phyloP scores from a whole-genome alignment of 2,329 filamentous ascomycete species.

The Trichoderma afroharzianum region DNA sequence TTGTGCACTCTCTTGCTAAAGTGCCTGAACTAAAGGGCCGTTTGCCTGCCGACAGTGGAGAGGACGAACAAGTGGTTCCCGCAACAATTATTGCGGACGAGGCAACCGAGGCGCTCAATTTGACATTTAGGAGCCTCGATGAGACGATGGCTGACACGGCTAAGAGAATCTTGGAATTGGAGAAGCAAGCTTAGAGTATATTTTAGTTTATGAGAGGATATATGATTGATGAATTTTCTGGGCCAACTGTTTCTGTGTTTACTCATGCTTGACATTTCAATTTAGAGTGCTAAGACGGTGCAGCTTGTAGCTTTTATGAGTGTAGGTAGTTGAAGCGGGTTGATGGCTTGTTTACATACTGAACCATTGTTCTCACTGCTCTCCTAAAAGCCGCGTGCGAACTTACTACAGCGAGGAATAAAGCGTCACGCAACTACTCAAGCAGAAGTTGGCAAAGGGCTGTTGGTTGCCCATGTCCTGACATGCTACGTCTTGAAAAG shows the following conservation, averaged over 20 bases:
- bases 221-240: neutral
- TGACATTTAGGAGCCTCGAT: neutral
- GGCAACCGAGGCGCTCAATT: neutral
- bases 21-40: neutral
- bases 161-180: neutral
- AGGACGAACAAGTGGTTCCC: neutral
- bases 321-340: too few relatives aligned
- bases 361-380: too few relatives aligned
- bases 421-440: too few relatives aligned
- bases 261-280: rapidly evolving
- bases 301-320: neutral
- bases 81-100: neutral
- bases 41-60: neutral
- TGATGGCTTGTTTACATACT: too few relatives aligned
- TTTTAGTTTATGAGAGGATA: neutral
- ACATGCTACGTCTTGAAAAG: neutral
- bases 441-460: too few relatives aligned
- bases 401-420: too few relatives aligned
- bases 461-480: too few relatives aligned
- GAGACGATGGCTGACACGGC: neutral
- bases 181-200: neutral
- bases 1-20: neutral
- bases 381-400: too few relatives aligned
- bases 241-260: neutral
- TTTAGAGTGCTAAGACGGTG: neutral